These are phyloP conservation scores for Actinidia chinensis DNA, from an alignment of 179 eudicot species.

Conservation along the genomic window DNA sequence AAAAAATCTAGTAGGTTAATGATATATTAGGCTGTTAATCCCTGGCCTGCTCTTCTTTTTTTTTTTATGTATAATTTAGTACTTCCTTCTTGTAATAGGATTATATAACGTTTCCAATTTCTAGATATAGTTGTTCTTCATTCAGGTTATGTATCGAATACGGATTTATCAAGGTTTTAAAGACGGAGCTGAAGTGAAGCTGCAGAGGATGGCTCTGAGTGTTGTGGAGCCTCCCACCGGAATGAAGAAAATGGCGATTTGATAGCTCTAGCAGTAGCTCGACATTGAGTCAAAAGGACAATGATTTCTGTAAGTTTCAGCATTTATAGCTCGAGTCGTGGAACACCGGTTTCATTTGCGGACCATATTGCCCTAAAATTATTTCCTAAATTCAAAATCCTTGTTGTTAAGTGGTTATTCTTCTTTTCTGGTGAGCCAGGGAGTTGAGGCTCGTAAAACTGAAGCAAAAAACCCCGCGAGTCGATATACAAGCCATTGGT, in stretches of 20 bases:
- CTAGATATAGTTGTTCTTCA: too few species aligned
- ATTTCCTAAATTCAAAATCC: background rate
- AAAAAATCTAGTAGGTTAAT: too few species aligned
- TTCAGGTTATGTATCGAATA: too few species aligned
- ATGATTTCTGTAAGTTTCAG: slow-evolving; percentile 60
- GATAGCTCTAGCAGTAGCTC: slow-evolving; percentile 73
- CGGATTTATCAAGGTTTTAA: slow-evolving; percentile 89
- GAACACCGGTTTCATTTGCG: background rate
- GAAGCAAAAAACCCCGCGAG: slow-evolving; percentile 75
- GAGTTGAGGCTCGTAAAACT: slow-evolving; percentile 61
- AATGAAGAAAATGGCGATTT: slow-evolving; percentile 77
- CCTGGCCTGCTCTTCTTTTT: too few species aligned
- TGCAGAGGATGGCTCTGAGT: slow-evolving; percentile 90
- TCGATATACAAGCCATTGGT: slow-evolving; percentile 65
- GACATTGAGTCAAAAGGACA: slow-evolving; percentile 64
- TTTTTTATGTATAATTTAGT: too few species aligned
- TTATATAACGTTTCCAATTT: too few species aligned
- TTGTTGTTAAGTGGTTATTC: background rate
- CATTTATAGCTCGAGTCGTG: background rate
- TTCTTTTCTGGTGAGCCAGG: slow-evolving; percentile 35
- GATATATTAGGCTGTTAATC: too few species aligned
- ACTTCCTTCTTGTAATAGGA: too few species aligned
- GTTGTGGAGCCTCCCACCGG: slow-evolving; percentile 89
- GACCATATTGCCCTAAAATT: background rate
- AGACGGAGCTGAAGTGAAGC: slow-evolving; percentile 92